These are phyloP conservation scores for Davidsoniella neocaledoniae DNA, from an alignment of 2,329 filamentous ascomycete genomes.

Conservation along the genomic window DNA sequence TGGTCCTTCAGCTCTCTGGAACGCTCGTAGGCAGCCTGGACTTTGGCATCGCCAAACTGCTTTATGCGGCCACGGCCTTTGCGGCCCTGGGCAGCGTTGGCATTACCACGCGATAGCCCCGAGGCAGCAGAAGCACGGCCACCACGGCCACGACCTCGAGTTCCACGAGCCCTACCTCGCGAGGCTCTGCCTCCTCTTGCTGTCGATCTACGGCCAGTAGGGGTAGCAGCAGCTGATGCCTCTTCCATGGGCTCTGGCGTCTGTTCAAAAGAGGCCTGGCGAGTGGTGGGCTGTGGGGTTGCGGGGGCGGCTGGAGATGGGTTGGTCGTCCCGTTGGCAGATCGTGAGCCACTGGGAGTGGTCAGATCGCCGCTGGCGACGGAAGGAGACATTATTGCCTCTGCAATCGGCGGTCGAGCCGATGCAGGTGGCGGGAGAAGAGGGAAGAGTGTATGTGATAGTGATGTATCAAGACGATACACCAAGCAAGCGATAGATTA, in stretches of 20 bases:
- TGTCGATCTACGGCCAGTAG: constrained; percentile 4
- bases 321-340: no score
- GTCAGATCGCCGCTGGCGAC: background rate
- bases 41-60: constrained; percentile 35
- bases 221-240: background rate
- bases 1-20: constrained; percentile 49
- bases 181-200: constrained; percentile 19
- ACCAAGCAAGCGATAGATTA: no score
- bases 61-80: constrained; percentile 34
- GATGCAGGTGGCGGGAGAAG: constrained; percentile 12
- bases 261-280: constrained; percentile 22
- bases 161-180: constrained; percentile 15
- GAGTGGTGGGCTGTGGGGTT: background rate
- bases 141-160: constrained; percentile 16
- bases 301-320: background rate
- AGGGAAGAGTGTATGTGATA: background rate
- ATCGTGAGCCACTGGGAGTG: no score
- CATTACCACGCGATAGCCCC: constrained; percentile 14
- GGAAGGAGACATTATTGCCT: background rate
- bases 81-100: constrained; percentile 10
- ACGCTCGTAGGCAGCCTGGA: constrained; percentile 43
- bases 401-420: background rate
- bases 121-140: constrained; percentile 15
- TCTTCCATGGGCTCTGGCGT: constrained; percentile 18
- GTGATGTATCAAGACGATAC: background rate